A percentile compares a stretch with the other conserved stretches of the same genome.
Evolutionary conservation across 257 asterid species (phyloP).

Genomic region (Asclepias syriaca): DNA sequence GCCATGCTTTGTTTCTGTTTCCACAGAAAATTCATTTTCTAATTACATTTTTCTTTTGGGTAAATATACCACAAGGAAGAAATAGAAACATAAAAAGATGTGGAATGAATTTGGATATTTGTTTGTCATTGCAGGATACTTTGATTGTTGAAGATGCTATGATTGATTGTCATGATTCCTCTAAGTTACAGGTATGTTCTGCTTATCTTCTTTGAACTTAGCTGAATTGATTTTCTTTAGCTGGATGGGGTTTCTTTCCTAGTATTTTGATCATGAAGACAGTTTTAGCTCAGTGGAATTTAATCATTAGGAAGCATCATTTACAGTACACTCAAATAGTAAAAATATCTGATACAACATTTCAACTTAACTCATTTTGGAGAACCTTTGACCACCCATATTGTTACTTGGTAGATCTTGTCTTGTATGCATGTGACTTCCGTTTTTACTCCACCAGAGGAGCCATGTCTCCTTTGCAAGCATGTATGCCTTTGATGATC

Average conservation of each 20-base stretch:
- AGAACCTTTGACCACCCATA: background rate
- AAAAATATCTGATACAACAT: background rate
- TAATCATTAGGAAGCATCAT: background rate
- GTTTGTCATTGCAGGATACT: slow-evolving; percentile 53
- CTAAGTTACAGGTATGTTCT: slow-evolving; percentile 49
- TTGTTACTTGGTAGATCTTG: background rate
- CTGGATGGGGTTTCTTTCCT: background rate
- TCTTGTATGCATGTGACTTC: background rate
- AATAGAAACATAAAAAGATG: background rate
- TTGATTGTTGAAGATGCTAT: slow-evolving; percentile 43
- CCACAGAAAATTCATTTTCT: background rate
- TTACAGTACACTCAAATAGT: background rate
- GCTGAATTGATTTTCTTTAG: background rate
- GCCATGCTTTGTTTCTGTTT: slow-evolving; percentile 2
- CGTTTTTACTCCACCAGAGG: background rate
- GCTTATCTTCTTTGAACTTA: slow-evolving; percentile 5
- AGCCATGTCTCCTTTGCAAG: background rate
- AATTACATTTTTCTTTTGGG: background rate
- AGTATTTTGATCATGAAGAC: background rate
- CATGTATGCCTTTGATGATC: background rate
- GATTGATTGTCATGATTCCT: slow-evolving; percentile 31
- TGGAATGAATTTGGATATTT: slow-evolving; percentile 7
- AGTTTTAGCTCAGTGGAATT: background rate
- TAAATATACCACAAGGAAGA: background rate
- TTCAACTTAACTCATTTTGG: background rate